Conservation (phyloP, 495 filamentous ascomycete genomes). For the Schizothecium vesticola region DNA sequence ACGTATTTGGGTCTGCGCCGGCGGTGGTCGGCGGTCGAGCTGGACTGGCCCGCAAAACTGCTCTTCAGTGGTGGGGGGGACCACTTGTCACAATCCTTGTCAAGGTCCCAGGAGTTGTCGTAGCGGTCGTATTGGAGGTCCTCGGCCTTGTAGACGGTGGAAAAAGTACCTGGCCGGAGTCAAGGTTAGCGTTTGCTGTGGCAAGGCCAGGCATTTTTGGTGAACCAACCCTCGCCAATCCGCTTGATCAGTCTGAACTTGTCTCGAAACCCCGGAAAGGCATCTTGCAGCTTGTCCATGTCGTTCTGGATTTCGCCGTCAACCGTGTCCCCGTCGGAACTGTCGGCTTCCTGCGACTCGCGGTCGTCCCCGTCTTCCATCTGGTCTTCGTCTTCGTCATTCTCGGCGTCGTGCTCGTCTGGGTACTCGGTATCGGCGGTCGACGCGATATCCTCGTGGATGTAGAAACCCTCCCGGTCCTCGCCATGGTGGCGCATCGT, state of each 20-base stretch:
- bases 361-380: conserved; percentile 40
- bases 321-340: conserved; percentile 58
- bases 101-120: conserved; percentile 81
- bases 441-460: conserved; percentile 36
- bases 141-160: conserved; percentile 97
- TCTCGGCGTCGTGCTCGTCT: conserved; percentile 24
- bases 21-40: conserved; percentile 18
- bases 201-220: conserved; percentile 6
- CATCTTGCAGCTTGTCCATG: conserved; percentile 76
- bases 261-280: conserved; percentile 75
- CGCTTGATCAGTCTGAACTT: conserved; percentile 88
- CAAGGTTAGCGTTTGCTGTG: not conserved
- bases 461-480: conserved; percentile 28
- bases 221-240: conserved; percentile 77
- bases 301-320: conserved; percentile 73
- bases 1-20: conserved; percentile 66
- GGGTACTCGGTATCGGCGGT: conserved; percentile 32
- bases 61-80: conserved; percentile 53
- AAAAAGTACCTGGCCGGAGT: conserved; percentile 73
- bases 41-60: conserved; percentile 19
- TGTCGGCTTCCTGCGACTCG: conserved; percentile 45
- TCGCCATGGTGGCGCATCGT: conserved; percentile 18
- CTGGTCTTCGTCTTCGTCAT: conserved; percentile 27
- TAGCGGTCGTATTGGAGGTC: conserved; percentile 83
- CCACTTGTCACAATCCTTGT: conserved; percentile 59